Evolutionary conservation across 495 filamentous ascomycete genomes (phyloP).

Genomic region (Hypoxylon lienhwacheense): DNA sequence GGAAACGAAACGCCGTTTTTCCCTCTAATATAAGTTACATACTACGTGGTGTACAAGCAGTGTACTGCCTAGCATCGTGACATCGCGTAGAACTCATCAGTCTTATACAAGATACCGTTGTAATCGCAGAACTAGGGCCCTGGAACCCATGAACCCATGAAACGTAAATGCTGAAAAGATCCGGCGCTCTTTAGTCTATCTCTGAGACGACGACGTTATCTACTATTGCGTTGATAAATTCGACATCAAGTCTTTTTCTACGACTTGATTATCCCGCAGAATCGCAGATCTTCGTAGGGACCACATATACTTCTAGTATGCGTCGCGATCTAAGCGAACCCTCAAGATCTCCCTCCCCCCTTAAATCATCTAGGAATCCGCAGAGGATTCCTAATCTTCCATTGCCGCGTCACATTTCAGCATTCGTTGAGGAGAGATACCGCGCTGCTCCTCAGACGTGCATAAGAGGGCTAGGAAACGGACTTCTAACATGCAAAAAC

Average conservation of each 20-base stretch:
- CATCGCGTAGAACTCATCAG: slow-evolving; percentile 20
- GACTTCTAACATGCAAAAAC: slow-evolving; percentile 9
- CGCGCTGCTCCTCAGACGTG: neutral
- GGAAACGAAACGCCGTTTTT: slow-evolving; percentile 19
- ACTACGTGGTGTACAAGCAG: no score
- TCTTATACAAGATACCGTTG: no score
- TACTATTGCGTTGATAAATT: neutral
- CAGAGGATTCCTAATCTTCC: no score
- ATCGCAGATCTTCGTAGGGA: neutral
- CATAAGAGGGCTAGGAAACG: slow-evolving; percentile 5
- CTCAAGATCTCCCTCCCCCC: neutral
- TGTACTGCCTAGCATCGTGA: slow-evolving; percentile 18
- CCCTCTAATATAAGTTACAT: no score
- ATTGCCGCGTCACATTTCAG: no score
- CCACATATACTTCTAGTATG: neutral
- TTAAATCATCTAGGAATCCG: no score
- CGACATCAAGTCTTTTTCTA: no score
- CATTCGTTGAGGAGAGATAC: neutral
- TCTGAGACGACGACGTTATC: no score
- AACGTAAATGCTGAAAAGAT: no score
- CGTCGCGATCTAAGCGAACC: slow-evolving; percentile 1
- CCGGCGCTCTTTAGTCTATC: no score
- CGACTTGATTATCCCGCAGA: slow-evolving; percentile 1
- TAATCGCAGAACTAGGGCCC: no score
- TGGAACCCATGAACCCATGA: no score